Base-by-base conservation (phyloP, 2,329 filamentous ascomycete species). In the Hymenoscyphus occultus region DNA sequence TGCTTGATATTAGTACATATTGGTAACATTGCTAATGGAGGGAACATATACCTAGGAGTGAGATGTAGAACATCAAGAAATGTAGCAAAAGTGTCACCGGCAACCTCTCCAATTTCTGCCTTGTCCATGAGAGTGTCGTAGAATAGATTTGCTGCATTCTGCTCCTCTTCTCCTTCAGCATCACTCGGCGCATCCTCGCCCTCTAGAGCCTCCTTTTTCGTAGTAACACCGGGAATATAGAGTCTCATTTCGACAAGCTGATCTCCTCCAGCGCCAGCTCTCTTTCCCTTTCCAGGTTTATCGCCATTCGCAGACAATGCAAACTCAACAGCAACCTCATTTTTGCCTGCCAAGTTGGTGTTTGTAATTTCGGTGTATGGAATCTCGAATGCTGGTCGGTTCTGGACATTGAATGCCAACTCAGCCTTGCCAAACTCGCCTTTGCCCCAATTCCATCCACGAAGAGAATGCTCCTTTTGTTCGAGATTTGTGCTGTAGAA, bases 361-460 rank as follows among this genome's bases (percentile, higher is more conserved):
- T 99, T 99, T 65, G 91, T 93, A 72, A 99, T 96, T 78, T 99
- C 95, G 58, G 93, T 91, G 80, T 98, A 99, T 13, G 96, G 93
- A 5, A 99, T 89, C 78, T 98, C 95, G 77, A 99, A 99, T 5
- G 94, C 92, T 2, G 95, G 95, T 73, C 93, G 88, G 78, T 97
- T 99, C 76, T 96, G 93, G 45, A 99, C 95, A 77, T 93, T 98
- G 83, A 99, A 99, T 39, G 91, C 86, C 64, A 99, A 86, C 80
- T 99, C 95, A 63, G 93, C 90, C 79, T 98, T 97, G 67, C 90
- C 90, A 76, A 99, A 97, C 74, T 99, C 95, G 69, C 92, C 92
- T 80, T 98, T 99, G 74, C 95, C 95, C 96, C 95, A 99, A 78
- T 99, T 99, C 95, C 95, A 99, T 64, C 95, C 95, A 72, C 95